Evolutionary conservation across 2,329 filamentous ascomycete species (phyloP).

Genomic region (Nemania sp.): DNA sequence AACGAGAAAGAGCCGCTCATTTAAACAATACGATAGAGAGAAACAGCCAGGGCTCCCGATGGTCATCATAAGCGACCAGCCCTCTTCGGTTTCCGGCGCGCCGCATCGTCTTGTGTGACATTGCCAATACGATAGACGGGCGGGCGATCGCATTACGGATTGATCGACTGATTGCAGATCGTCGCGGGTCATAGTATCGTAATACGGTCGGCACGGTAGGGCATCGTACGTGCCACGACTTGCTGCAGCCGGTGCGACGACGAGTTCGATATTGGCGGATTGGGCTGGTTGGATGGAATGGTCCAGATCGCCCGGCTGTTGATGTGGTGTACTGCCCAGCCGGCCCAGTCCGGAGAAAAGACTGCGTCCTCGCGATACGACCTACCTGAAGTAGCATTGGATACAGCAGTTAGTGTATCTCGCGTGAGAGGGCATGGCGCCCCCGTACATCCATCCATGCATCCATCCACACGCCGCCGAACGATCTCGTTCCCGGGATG

Average conservation of each 20-base stretch:
- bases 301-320: conserved; percentile 15
- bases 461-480: too few species aligned
- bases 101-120: conserved; percentile 16
- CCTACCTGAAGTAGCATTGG: too few species aligned
- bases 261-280: too few species aligned
- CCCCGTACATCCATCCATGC: too few species aligned
- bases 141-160: conserved; percentile 12
- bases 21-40: background rate
- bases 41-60: background rate
- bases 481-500: background rate
- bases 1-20: background rate
- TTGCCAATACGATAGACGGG: conserved; percentile 15
- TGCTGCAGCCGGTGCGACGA: background rate
- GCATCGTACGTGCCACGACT: background rate
- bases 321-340: background rate
- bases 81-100: conserved; percentile 15
- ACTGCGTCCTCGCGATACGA: background rate
- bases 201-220: too few species aligned
- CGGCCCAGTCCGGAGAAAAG: background rate
- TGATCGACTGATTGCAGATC: conserved; percentile 9
- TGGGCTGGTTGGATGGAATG: background rate
- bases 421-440: too few species aligned
- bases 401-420: too few species aligned
- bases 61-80: background rate
- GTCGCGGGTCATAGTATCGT: background rate